Percentiles rank a stretch among this genome's conserved stretches.
phyloP scores from a whole-genome alignment of 768 basidiomycete species.

The Sporobolomyces phaffii region DNA sequence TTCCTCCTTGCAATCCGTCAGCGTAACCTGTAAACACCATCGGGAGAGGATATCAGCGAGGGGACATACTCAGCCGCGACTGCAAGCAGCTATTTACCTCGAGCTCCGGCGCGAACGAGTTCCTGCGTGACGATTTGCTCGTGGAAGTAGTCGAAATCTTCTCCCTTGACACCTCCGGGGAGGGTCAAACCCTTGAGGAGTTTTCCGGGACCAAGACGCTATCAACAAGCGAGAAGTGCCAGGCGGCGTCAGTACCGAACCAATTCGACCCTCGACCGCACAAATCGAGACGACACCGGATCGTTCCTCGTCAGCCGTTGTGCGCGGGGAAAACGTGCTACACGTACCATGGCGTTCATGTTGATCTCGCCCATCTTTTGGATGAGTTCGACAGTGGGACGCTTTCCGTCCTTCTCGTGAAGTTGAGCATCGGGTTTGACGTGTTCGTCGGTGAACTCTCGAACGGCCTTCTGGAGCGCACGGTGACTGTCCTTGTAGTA shows the following conservation, averaged over 20 bases:
- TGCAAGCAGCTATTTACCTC: slow-evolving; percentile 5
- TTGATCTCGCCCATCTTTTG: slow-evolving; percentile 80
- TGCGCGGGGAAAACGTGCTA: background rate
- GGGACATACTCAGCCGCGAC: too few relatives aligned
- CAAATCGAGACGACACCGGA: background rate
- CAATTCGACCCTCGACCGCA: too few relatives aligned
- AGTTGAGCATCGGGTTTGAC: slow-evolving; percentile 67
- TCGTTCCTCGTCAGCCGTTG: too few relatives aligned
- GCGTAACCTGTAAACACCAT: slow-evolving; percentile 56
- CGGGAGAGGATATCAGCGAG: background rate
- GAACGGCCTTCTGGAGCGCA: slow-evolving; percentile 59
- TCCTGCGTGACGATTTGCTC: slow-evolving; percentile 50
- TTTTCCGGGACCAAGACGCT: slow-evolving; percentile 80
- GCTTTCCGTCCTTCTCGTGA: slow-evolving; percentile 84
- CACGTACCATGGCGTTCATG: slow-evolving; percentile 66
- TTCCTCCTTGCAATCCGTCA: slow-evolving; percentile 55
- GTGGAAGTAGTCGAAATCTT: slow-evolving; percentile 88
- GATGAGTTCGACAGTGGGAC: slow-evolving; percentile 67
- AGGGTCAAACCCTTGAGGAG: slow-evolving; percentile 73
- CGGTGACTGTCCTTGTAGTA: slow-evolving; percentile 73
- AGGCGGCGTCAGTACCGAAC: too few relatives aligned
- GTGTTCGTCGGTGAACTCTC: slow-evolving; percentile 63
- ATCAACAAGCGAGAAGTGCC: too few relatives aligned
- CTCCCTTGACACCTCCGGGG: slow-evolving; percentile 59
- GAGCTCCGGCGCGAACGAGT: slow-evolving; percentile 26